Conservation (phyloP, 2,329 filamentous ascomycete genomes). For the Colletotrichum sp. region DNA sequence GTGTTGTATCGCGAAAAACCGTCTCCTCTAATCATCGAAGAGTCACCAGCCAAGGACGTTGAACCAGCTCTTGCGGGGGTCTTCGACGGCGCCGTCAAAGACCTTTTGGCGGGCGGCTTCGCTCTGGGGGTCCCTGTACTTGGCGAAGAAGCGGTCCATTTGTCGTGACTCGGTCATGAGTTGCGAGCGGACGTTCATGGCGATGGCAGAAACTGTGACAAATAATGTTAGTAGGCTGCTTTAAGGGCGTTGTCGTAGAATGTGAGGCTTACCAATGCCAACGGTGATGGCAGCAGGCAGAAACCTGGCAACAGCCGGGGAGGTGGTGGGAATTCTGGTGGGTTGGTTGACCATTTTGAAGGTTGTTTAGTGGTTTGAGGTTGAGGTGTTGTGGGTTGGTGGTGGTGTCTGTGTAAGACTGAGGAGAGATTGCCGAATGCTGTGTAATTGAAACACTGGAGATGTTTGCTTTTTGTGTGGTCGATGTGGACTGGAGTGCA, state of each 20-base stretch:
- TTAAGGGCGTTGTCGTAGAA: rapidly evolving
- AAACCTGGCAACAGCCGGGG: constrained; percentile 7
- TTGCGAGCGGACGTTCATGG: constrained; percentile 36
- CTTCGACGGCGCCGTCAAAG: constrained; percentile 33
- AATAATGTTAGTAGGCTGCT: background rate
- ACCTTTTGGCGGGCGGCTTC: constrained; percentile 35
- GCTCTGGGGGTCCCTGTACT: constrained; percentile 41
- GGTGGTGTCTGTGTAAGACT: background rate
- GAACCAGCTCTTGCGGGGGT: constrained; percentile 38
- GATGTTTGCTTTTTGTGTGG: constrained; percentile 7
- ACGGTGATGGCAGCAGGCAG: constrained; percentile 12
- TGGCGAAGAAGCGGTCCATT: constrained; percentile 41
- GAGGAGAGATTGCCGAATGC: background rate
- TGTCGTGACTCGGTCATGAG: constrained; percentile 35
- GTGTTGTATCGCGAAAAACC: background rate
- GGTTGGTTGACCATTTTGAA: constrained; percentile 15
- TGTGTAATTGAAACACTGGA: background rate
- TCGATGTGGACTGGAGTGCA: constrained; percentile 15
- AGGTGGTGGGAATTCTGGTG: constrained; percentile 6
- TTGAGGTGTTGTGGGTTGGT: background rate
- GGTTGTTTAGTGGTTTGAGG: background rate
- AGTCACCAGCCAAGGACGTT: constrained; percentile 38
- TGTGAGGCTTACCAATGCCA: background rate
- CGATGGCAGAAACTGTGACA: constrained; percentile 26
- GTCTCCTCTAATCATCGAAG: background rate